Conservation (phyloP, 768 basidiomycete genomes). For the Rhodotorula taiwanensis region DNA sequence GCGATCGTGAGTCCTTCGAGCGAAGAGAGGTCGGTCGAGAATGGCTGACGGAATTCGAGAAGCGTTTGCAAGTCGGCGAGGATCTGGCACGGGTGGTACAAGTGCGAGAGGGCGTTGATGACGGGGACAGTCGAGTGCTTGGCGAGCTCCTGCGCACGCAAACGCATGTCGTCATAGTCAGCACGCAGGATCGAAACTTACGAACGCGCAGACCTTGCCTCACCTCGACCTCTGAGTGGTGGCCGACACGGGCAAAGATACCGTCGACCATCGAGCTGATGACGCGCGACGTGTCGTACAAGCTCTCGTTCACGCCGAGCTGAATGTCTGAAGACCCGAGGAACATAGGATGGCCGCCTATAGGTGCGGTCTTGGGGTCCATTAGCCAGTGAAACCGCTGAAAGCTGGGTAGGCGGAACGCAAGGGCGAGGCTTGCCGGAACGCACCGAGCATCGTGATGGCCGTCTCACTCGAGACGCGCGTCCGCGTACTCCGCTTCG, state of each 20-base stretch:
- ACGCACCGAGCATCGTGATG: conserved; percentile 59
- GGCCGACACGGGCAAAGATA: conserved; percentile 91
- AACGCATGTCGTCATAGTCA: not conserved
- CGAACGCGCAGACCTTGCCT: conserved; percentile 28
- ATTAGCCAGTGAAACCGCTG: not conserved
- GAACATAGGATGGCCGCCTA: conserved; percentile 72
- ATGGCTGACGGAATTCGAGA: conserved; percentile 53
- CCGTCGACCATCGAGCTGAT: conserved; percentile 93
- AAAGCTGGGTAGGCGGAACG: not conserved
- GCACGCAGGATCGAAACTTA: conserved; percentile 2
- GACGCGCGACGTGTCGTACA: conserved; percentile 76
- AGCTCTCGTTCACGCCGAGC: conserved; percentile 85
- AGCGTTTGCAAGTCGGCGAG: conserved; percentile 89
- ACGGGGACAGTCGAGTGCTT: conserved; percentile 87
- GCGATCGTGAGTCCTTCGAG: conserved; percentile 79
- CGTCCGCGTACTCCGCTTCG: conserved; percentile 88
- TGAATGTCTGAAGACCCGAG: conserved; percentile 86
- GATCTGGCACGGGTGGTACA: conserved; percentile 94
- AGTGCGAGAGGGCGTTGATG: conserved; percentile 86
- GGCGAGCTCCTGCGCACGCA: conserved; percentile 66
- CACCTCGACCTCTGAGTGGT: conserved; percentile 87
- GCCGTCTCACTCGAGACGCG: conserved; percentile 82
- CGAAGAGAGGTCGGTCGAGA: conserved; percentile 38
- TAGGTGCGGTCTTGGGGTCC: not conserved
- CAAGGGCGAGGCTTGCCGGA: too few relatives aligned